A percentile compares a stretch with the other conserved stretches of the same genome.
Conservation (phyloP, 768 basidiomycete species). For the Hygrocybe punicea region DNA sequence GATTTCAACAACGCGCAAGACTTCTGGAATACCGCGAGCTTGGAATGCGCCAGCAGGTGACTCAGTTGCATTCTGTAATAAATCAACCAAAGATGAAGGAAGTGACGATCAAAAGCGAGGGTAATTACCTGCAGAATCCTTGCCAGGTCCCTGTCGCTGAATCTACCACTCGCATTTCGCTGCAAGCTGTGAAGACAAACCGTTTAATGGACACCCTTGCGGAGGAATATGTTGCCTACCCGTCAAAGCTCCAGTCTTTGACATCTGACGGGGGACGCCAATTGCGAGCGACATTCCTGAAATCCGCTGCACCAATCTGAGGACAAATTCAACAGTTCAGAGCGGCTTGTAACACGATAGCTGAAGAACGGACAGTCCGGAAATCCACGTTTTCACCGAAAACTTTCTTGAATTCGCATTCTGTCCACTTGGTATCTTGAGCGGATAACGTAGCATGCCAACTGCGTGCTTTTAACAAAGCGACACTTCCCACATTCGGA, state of each 20-base stretch:
- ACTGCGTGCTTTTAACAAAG: background rate
- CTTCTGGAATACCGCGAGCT: constrained; percentile 66
- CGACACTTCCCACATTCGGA: background rate
- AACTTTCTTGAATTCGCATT: constrained; percentile 41
- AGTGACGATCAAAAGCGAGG: background rate
- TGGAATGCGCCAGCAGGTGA: constrained; percentile 58
- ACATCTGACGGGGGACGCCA: constrained; percentile 32
- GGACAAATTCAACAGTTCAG: background rate
- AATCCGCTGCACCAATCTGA: constrained; percentile 38
- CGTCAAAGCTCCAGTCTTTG: constrained; percentile 53
- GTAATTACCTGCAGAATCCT: constrained; percentile 37
- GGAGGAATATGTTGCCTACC: constrained; percentile 29
- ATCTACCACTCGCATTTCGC: constrained; percentile 52
- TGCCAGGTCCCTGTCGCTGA: constrained; percentile 62
- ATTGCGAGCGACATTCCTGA: constrained; percentile 34
- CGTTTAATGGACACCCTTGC: background rate
- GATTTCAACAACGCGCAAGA: constrained; percentile 64
- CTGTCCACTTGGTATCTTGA: constrained; percentile 55
- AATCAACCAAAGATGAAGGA: background rate
- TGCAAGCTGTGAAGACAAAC: constrained; percentile 37
- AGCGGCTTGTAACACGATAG: background rate
- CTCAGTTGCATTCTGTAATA: constrained; percentile 52
- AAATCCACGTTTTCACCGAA: constrained; percentile 41
- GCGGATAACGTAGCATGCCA: constrained; percentile 66
- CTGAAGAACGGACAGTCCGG: constrained; percentile 31